Base-by-base conservation (phyloP, 2,329 filamentous ascomycete species). In the Zasmidium citrigriseum region DNA sequence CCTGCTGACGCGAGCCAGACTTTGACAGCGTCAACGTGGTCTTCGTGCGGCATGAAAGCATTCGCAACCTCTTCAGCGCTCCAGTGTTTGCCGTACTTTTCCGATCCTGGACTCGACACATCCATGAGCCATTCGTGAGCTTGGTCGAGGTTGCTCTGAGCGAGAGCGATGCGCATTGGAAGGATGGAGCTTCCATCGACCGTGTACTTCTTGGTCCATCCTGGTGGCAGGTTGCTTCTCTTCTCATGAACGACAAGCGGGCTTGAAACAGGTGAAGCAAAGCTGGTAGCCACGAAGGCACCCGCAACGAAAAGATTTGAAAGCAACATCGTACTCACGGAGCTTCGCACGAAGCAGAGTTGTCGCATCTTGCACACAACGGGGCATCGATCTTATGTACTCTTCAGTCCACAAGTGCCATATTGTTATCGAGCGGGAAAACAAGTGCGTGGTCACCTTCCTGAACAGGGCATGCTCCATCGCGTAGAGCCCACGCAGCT, bases 1-100 rank as follows among this genome's bases (percentile, higher is more conserved):
- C 84, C 85, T 21, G 79, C 77, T 4, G 72, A 68, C 20, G 75
- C 69, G n/a, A 87, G 76, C 84, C 84, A 87, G 9, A 74, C 65
- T 64, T 78, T 78, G 25, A 86, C 81, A 1, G 78, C 71, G 16
- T 78, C 73, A 2, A 86, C 77, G 4, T 81, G 73, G 45, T 83
- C 78, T 3, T 63, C 54, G 56, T 66, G 68, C 11, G 77, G 75
- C 21, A 76, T 72, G 61, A 80, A 80, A 10, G 75, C 70, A 38
- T 77, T 71, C 46, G 75, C 75, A 41, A 81, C 71, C 53, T 80
- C 60, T 29, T 80, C 71, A 9, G 73, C 68, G 4, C 74, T 73
- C 74, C 76, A 80, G 57, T 77, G 74, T 59, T 66, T 55, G 20
- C 76, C 77, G 63, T 75, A 80, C 4, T 71, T 75, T 12, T 72